Evolutionary conservation across 73 alveolate genomes (phyloP).

Genomic region (Tetrahymena elliotti): DNA sequence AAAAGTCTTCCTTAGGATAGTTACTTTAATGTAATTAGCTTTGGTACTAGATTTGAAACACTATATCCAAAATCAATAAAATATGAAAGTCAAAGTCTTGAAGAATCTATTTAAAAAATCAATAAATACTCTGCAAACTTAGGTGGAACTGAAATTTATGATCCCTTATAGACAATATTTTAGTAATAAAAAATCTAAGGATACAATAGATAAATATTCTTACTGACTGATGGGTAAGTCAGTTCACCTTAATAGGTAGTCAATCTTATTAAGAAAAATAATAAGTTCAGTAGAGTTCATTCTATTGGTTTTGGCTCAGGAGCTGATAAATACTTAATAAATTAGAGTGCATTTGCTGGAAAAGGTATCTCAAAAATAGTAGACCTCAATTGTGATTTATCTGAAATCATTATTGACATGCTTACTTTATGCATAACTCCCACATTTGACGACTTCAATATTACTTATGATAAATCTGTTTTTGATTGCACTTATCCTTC

Average conservation of each 20-base stretch:
- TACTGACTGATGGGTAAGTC: slow-evolving; percentile 95
- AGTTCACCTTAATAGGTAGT: slow-evolving; percentile 56
- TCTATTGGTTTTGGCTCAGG: slow-evolving; percentile 55
- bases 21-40: slow-evolving; percentile 61
- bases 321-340: slow-evolving; percentile 26
- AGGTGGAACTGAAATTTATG: slow-evolving; percentile 81
- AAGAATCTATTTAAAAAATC: slow-evolving; percentile 43
- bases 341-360: slow-evolving; percentile 55
- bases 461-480: not conserved
- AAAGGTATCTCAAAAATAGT: slow-evolving; percentile 47
- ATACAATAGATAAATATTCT: slow-evolving; percentile 62
- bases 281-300: slow-evolving; percentile 35
- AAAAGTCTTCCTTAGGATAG: slow-evolving; percentile 61
- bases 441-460: slow-evolving; percentile 1
- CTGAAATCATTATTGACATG: slow-evolving; percentile 42
- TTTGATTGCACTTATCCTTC: not conserved
- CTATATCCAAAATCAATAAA: slow-evolving; percentile 37
- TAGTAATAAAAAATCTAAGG: slow-evolving; percentile 4
- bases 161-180: slow-evolving; percentile 56
- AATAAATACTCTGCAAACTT: slow-evolving; percentile 62
- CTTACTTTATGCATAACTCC: slow-evolving; percentile 43
- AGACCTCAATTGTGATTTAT: slow-evolving; percentile 31
- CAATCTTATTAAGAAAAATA: slow-evolving; percentile 34
- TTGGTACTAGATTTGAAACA: slow-evolving; percentile 51
- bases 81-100: slow-evolving; percentile 39